Conservation (phyloP, 2,329 filamentous ascomycete genomes). For the Monosporascus sp. region DNA sequence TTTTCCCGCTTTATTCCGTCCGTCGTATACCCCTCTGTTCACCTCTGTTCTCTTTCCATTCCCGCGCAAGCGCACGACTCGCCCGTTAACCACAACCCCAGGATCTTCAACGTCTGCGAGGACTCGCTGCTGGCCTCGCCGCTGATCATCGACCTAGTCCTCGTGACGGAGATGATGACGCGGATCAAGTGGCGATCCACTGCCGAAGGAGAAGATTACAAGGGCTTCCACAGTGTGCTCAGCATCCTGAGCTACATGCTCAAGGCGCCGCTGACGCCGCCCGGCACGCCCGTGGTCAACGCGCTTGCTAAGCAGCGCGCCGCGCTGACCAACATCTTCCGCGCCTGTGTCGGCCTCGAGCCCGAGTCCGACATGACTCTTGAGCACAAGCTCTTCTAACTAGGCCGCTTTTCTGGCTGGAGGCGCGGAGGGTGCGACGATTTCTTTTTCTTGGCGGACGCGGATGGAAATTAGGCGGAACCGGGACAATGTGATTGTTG, state of each 20-base stretch:
- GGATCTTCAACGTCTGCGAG: conserved; percentile 97
- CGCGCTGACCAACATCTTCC: conserved; percentile 96
- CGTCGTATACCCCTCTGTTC: neutral
- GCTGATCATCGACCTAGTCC: conserved; percentile 91
- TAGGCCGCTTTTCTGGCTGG: neutral
- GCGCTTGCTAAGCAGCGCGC: conserved; percentile 92
- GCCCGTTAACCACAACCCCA: conserved; percentile 28
- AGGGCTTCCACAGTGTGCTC: conserved; percentile 93
- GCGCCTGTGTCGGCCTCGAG: conserved; percentile 91
- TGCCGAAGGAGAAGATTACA: conserved; percentile 60
- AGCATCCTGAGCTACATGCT: conserved; percentile 99
- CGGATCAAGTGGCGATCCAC: conserved; percentile 82
- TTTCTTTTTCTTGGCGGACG: neutral
- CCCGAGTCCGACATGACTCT: conserved; percentile 98
- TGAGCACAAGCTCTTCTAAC: conserved; percentile 92
- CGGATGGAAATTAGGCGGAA: no score
- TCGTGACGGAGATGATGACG: conserved; percentile 97
- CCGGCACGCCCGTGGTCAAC: conserved; percentile 93
- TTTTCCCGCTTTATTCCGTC: neutral
- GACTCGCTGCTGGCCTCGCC: conserved; percentile 94
- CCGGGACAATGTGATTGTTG: no score
- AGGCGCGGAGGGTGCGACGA: neutral
- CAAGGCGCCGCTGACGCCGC: conserved; percentile 87
- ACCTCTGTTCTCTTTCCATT: neutral
- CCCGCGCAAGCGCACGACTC: conserved; percentile 7